Evolutionary conservation across 352 stramenopile species (phyloP), one percentile per base, ranked within the genome.

Genomic region (Globisporangium emineosum): DNA sequence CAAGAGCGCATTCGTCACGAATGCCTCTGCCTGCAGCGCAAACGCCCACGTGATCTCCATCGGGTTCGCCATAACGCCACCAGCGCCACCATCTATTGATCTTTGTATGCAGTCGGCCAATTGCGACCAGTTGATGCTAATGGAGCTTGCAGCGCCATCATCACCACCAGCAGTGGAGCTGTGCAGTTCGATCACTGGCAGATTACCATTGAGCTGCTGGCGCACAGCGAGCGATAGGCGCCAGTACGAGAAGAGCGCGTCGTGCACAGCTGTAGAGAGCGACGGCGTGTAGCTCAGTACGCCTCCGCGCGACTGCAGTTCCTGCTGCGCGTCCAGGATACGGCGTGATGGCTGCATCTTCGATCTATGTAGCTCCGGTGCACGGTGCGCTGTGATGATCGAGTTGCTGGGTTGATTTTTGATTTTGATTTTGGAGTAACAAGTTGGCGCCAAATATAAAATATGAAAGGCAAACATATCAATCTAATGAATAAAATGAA

Each of bases 221-320:
- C 55, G 66, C 35, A 50, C 33, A 15, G 30, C 29, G 3, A 6
- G 13, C 9, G 77, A 59, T 5, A 88, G 65, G 47, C 72, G 73
- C 77, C 79, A 90, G 66, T 69, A 89, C 1, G 76, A 77, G 62
- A 80, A 78, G 29, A 90, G 61, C 29, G 67, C 64, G 33, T 88
- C 69, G 5, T 79, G 45, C 1, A 90, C 81, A 4, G 51, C 30
- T 53, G 49, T 62, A 25, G 81, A 85, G 3, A 90, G 66, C n/a
- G 81, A 86, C 35, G 77, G 73, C 29, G 3, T 17, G 58, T 65
- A 66, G 21, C 32, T 50, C 8, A 67, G 37, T 10, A 53, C 52
- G 23, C 55, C 37, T 45, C 37, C 43, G 5, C 15, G 15, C 13
- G 27, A 43, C 19, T 64, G 30, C 2, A 70, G 52, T 43, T 21